Evolutionary conservation across 1,139 yeast genomes (phyloP).

Genomic region (Debaryomyces fabryi): DNA sequence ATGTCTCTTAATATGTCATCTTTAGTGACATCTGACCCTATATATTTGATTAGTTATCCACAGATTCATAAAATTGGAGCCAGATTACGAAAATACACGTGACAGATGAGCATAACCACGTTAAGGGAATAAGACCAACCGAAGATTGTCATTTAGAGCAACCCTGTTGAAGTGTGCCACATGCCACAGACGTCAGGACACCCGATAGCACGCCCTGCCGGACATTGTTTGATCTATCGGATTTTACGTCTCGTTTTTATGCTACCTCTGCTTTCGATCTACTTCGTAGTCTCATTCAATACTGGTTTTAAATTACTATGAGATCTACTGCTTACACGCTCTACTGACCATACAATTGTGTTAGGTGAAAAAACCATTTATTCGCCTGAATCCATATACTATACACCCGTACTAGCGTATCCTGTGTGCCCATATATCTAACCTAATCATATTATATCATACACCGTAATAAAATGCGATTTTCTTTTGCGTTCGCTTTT

Average conservation of each 20-base stretch:
- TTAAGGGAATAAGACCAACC: not conserved
- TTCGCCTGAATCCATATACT: conserved; percentile 2
- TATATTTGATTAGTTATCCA: conserved; percentile 2
- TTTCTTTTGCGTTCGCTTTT: not conserved
- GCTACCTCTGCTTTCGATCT: not conserved
- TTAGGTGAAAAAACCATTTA: not conserved
- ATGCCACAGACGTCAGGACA: not conserved
- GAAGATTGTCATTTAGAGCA: not conserved
- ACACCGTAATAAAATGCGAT: not conserved
- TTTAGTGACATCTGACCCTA: not conserved
- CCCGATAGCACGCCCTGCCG: not conserved
- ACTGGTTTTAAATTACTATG: not conserved
- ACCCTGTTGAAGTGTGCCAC: not conserved
- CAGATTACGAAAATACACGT: conserved; percentile 6
- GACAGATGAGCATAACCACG: not conserved
- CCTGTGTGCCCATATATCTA: not conserved
- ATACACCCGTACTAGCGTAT: not conserved
- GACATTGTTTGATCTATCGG: not conserved
- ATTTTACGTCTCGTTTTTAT: not conserved
- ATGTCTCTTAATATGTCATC: not conserved
- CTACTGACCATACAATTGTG: not conserved
- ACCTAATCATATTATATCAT: not conserved
- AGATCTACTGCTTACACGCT: not conserved
- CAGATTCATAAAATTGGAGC: conserved; percentile 1
- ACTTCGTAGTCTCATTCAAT: not conserved